Conservation (phyloP, 1,284 basidiomycete genomes). For the Trichosporon ovoides region DNA sequence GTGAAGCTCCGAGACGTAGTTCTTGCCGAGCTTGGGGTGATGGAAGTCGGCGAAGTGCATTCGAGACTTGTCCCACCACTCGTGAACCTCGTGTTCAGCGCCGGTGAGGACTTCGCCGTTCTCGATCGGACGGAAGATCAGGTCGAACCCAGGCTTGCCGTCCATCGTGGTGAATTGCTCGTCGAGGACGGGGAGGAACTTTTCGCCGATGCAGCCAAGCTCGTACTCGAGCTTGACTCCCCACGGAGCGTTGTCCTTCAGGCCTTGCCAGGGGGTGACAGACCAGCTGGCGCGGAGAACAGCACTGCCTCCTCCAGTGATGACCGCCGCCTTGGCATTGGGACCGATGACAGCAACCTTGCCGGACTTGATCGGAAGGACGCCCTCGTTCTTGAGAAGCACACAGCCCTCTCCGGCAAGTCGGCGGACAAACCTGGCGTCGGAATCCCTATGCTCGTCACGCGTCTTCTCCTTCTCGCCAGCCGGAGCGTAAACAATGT, state of each 20-base stretch:
- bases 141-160: slow-evolving; percentile 27
- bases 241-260: slow-evolving; percentile 50
- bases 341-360: slow-evolving; percentile 57
- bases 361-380: slow-evolving; percentile 28
- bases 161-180: slow-evolving; percentile 23
- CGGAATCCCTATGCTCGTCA: slow-evolving; percentile 15
- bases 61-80: slow-evolving; percentile 20
- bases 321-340: slow-evolving; percentile 55
- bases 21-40: slow-evolving; percentile 15
- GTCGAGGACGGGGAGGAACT: slow-evolving; percentile 26
- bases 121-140: slow-evolving; percentile 24
- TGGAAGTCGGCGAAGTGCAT: slow-evolving; percentile 31
- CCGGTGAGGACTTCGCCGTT: slow-evolving; percentile 14
- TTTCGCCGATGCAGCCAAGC: slow-evolving; percentile 23
- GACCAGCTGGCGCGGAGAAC: slow-evolving; percentile 52
- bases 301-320: slow-evolving; percentile 58
- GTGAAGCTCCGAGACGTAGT: slow-evolving; percentile 25
- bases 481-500: slow-evolving; percentile 26
- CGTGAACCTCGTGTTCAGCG: slow-evolving; percentile 11
- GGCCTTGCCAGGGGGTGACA: slow-evolving; percentile 55
- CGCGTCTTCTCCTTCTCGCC: slow-evolving; percentile 24
- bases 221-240: slow-evolving; percentile 51
- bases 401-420: slow-evolving; percentile 57
- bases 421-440: slow-evolving; percentile 28
- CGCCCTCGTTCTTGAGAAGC: slow-evolving; percentile 49